phyloP scores from a whole-genome alignment of 805 yeast species.

The Ogataea wickerhamii region DNA sequence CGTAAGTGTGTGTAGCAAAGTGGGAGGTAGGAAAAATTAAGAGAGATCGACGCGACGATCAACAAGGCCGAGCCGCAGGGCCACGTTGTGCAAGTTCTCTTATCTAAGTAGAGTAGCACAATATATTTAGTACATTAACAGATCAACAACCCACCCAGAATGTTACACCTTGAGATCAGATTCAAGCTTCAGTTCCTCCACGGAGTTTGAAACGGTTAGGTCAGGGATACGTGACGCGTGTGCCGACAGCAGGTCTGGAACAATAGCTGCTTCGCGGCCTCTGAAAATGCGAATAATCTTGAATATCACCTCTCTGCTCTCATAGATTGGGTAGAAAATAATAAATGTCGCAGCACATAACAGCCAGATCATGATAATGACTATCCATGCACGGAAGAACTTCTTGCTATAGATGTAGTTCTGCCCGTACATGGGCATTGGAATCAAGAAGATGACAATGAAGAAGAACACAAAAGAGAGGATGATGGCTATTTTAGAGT shows the following conservation, averaged over 20 bases:
- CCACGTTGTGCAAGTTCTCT: no score
- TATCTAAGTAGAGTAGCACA: no score
- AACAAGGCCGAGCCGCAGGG: no score
- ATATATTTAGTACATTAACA: no score
- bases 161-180: constrained; percentile 3
- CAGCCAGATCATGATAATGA: constrained; percentile 35
- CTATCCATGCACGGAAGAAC: constrained; percentile 34
- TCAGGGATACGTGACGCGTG: constrained; percentile 7
- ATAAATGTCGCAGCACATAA: constrained; percentile 31
- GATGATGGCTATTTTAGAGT: constrained; percentile 24
- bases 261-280: constrained; percentile 17
- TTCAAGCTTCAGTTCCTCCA: constrained; percentile 8
- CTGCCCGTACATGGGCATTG: constrained; percentile 33
- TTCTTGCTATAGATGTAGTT: constrained; percentile 30
- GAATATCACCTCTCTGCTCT: constrained; percentile 27
- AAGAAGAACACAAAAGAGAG: constrained; percentile 25
- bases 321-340: constrained; percentile 32
- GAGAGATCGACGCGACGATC: no score
- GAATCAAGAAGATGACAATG: constrained; percentile 27
- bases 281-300: constrained; percentile 13
- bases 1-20: no score
- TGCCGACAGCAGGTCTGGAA: constrained; percentile 16
- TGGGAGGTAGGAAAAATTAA: no score
- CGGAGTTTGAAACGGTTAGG: constrained; percentile 2
- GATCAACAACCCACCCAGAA: no score